A percentile compares a stretch with the other conserved stretches of the same genome.
Evolutionary conservation across 768 basidiomycete species (phyloP).

Genomic region (Hygrocybe coccinea): DNA sequence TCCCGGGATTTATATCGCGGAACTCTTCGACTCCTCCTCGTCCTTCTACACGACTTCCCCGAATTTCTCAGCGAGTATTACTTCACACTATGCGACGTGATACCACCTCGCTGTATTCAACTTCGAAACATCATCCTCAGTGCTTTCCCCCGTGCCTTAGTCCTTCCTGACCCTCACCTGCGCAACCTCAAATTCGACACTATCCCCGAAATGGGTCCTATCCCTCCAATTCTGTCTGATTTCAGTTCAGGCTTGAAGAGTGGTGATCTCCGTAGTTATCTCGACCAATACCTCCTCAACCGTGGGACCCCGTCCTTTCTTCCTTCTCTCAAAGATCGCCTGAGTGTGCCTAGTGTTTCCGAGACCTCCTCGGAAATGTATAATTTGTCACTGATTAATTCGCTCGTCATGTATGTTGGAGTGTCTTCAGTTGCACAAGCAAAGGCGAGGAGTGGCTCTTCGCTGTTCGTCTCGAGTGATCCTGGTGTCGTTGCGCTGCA

Average conservation of each 20-base stretch:
- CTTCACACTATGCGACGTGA: constrained; percentile 89
- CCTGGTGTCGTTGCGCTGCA: constrained; percentile 82
- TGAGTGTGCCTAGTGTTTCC: constrained; percentile 47
- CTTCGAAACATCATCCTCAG: constrained; percentile 94
- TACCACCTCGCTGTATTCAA: constrained; percentile 91
- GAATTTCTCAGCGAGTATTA: constrained; percentile 97
- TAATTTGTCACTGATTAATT: constrained; percentile 87
- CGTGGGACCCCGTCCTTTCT: constrained; percentile 69
- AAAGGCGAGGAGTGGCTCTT: constrained; percentile 76
- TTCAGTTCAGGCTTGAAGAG: constrained; percentile 78
- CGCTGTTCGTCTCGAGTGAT: constrained; percentile 75
- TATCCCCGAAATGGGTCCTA: constrained; percentile 85
- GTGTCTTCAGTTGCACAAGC: constrained; percentile 86
- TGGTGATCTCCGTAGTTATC: constrained; percentile 68
- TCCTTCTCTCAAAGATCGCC: constrained; percentile 71
- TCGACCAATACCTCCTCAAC: constrained; percentile 83
- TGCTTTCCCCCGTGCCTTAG: constrained; percentile 80
- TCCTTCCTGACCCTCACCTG: constrained; percentile 83
- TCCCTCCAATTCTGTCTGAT: constrained; percentile 88
- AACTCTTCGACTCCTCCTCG: constrained; percentile 82
- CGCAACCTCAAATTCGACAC: constrained; percentile 68
- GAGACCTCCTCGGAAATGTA: constrained; percentile 57
- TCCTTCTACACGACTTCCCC: constrained; percentile 97
- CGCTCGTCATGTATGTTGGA: constrained; percentile 94
- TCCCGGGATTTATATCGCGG: constrained; percentile 88